Base-by-base conservation (phyloP, 2,329 filamentous ascomycete species). In the Cordyceps cicadae region DNA sequence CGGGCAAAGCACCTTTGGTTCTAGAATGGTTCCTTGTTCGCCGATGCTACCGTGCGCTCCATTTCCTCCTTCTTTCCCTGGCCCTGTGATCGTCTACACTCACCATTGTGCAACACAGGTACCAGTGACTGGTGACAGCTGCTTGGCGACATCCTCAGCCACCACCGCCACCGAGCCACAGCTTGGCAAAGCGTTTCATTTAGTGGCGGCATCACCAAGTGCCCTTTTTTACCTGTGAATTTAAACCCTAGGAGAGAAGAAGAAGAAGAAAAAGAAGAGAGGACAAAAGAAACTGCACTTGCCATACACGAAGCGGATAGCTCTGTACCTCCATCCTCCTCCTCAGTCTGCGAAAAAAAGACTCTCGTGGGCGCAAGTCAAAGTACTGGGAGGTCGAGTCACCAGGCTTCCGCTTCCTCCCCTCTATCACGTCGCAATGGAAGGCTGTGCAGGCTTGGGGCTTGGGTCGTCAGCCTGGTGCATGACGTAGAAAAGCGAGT, bases 351-450 rank as follows among this genome's bases (percentile, higher is more conserved):
- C 24, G 24, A 26, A 14, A 19, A 6, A 14, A 50, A 26, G 26
- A 26, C 34, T n/a, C 15, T 15, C 29, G n/a, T 32, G 7, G 6
- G 54, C 54, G 43, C 54, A 49, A 56, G 54, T 56, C 34, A 37
- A n/a, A n/a, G 15, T 15, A 29, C 26, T 29, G 26, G 26, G 5
- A 43, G 15, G 39, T 29, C 26, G 19, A n/a, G 54, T 57, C 54
- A 57, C 45, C 45, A 29, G 43, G 43, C 7, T 29, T 3, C 24
- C 24, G 3, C 24, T 4, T 7, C 29, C 29, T 7, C 7, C n/a
- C 43, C 43, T 45, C 50, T 57, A 45, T 57, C 54, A 57, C 54
- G 54, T 57, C 54, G 54, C 54, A 57, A 9, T 41, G 2, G 17
- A 26, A 14, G 32, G 51, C 21, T 26, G 54, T 57, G 54, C 45